Conservation (phyloP, 148 eudicot genomes). For the Talinum fruticosum region DNA sequence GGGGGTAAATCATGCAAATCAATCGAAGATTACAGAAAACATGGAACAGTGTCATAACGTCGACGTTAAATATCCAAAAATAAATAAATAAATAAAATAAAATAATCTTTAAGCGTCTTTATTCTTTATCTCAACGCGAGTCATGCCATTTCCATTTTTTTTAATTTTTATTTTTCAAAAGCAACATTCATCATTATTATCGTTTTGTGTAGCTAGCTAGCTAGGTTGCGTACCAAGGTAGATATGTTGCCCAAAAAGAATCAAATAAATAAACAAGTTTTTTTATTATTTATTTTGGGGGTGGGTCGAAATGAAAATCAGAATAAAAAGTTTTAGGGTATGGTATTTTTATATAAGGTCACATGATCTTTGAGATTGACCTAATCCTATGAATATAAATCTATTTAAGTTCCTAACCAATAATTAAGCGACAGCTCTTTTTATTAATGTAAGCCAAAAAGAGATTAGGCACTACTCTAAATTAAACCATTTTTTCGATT, state of each 20-base stretch:
- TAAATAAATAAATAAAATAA: too few species aligned
- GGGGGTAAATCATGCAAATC: too few species aligned
- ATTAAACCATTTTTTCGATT: slow-evolving; percentile 2
- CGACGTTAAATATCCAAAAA: neutral
- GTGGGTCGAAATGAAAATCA: too few species aligned
- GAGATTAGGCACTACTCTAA: neutral
- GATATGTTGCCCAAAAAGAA: neutral
- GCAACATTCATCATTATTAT: neutral
- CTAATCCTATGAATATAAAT: neutral
- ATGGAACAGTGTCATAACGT: too few species aligned
- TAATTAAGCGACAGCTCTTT: neutral
- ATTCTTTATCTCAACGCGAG: neutral
- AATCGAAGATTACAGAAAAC: too few species aligned
- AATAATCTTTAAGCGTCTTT: neutral
- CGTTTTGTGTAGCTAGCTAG: neutral
- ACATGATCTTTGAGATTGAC: slow-evolving; percentile 2
- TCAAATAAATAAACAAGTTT: neutral
- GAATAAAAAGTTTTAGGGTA: neutral
- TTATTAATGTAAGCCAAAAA: neutral
- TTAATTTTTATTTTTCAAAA: neutral
- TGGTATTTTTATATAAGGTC: neutral
- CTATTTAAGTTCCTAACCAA: neutral
- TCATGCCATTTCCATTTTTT: neutral
- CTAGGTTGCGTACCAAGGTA: neutral
- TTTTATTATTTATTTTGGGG: too few species aligned